These are phyloP conservation scores for Macrophomina phaseolina DNA, from an alignment of 2,329 filamentous ascomycete species.

Conservation along the genomic window DNA sequence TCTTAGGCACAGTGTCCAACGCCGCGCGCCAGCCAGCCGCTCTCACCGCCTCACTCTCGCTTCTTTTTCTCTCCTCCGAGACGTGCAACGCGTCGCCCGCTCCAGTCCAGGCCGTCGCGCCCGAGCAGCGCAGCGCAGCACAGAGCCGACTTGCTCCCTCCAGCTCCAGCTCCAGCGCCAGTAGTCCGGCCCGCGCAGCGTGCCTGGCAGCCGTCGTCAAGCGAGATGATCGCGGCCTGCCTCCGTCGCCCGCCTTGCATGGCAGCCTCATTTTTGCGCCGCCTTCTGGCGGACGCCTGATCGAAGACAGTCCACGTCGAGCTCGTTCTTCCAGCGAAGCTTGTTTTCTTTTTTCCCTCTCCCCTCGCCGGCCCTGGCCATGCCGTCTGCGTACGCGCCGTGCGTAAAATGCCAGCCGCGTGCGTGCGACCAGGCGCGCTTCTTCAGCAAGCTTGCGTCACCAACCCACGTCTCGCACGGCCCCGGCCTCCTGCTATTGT, in stretches of 20 bases:
- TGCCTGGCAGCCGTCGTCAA: slow-evolving; percentile 10
- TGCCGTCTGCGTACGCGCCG: neutral
- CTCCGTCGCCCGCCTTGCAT: slow-evolving; percentile 18
- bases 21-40: neutral
- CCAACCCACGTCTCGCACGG: neutral
- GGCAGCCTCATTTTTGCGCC: slow-evolving; percentile 25
- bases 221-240: slow-evolving; percentile 22
- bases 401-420: slow-evolving; percentile 12
- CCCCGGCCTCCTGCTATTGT: neutral
- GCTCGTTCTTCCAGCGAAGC: slow-evolving; percentile 10
- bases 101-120: neutral
- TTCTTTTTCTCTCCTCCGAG: neutral
- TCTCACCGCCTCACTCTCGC: slow-evolving; percentile 21
- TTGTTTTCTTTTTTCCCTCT: slow-evolving; percentile 1
- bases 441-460: slow-evolving; percentile 3
- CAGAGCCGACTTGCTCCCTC: too few relatives aligned
- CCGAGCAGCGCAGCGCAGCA: too few relatives aligned
- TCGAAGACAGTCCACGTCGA: neutral
- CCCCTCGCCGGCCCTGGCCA: neutral
- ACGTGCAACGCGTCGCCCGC: neutral
- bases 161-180: too few relatives aligned
- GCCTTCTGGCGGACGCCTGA: slow-evolving; percentile 9
- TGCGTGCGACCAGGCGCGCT: slow-evolving; percentile 12
- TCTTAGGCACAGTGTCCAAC: neutral
- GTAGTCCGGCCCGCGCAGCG: slow-evolving; percentile 6